Conservation (phyloP, 441 rosid genomes). For the Aquilaria agallochum region DNA sequence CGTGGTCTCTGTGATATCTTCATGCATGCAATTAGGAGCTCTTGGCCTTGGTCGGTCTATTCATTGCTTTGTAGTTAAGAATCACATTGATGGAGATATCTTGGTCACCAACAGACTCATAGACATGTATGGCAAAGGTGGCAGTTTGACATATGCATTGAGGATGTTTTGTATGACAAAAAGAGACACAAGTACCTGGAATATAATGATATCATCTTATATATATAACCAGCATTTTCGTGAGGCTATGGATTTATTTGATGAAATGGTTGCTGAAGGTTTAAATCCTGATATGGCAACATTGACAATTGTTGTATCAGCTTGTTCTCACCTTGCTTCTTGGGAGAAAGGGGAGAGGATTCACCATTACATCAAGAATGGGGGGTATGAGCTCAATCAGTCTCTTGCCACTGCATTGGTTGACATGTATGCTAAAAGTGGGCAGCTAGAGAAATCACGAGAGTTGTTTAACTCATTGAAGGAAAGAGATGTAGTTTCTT, state of each 20-base stretch:
- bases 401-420: constrained; percentile 47
- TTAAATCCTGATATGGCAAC: constrained; percentile 42
- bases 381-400: constrained; percentile 28
- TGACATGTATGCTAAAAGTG: constrained; percentile 63
- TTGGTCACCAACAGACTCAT: constrained; percentile 40
- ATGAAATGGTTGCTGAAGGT: constrained; percentile 35
- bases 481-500: constrained; percentile 40
- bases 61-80: constrained; percentile 40
- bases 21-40: constrained; percentile 35
- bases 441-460: constrained; percentile 40
- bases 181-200: constrained; percentile 43
- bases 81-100: constrained; percentile 18
- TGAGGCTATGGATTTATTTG: constrained; percentile 43
- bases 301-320: constrained; percentile 40
- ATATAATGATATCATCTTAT: constrained; percentile 40
- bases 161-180: constrained; percentile 30
- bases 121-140: constrained; percentile 45
- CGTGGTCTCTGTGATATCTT: constrained; percentile 38
- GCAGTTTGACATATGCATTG: constrained; percentile 33
- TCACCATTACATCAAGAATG: constrained; percentile 36
- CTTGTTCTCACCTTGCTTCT: constrained; percentile 46
- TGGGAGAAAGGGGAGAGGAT: constrained; percentile 38
- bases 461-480: constrained; percentile 33
- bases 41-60: constrained; percentile 34
- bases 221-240: constrained; percentile 24